A percentile compares a stretch with the other conserved stretches of the same genome.
These are phyloP conservation scores for Brassica napus DNA, from an alignment of 345 rosid species.

Conservation along the genomic window Da-Ae NC_063434.1:487501-488000, in stretches of 20 bases:
- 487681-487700: too few relatives aligned
- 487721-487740: constrained; percentile 11
- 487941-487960: neutral
- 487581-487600: constrained; percentile 93
- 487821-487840: neutral
- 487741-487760: constrained; percentile 9
- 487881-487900: too few relatives aligned
- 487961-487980: constrained; percentile 22
- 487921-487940: too few relatives aligned
- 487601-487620: constrained; percentile 46
- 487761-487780: constrained; percentile 12
- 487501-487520: too few relatives aligned
- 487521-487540: too few relatives aligned
- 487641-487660: too few relatives aligned
- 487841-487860: neutral
- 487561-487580: constrained; percentile 92
- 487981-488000: neutral
- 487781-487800: constrained; percentile 23
- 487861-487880: too few relatives aligned
- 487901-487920: too few relatives aligned
- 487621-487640: too few relatives aligned
- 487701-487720: constrained; percentile 1
- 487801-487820: constrained; percentile 8
- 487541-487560: constrained; percentile 93
- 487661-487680: too few relatives aligned